These are phyloP conservation scores for Pichia kudriavzevii DNA, from an alignment of 1,139 yeast genomes.

Conservation along the genomic window DNA sequence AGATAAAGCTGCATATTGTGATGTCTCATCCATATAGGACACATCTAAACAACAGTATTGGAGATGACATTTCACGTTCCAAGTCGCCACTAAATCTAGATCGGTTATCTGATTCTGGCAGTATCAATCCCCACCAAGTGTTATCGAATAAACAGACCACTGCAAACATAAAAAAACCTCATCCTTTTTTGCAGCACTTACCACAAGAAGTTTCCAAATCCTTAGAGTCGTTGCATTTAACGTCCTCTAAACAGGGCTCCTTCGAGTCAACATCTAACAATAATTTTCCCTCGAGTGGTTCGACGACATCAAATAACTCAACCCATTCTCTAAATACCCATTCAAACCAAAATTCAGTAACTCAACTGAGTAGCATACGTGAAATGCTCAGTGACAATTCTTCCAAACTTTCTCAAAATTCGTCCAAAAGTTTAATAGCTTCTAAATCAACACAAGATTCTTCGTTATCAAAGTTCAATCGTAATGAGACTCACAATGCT, in stretches of 20 bases:
- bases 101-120: neutral
- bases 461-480: no score
- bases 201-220: constrained; percentile 13
- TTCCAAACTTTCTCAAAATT: neutral
- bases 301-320: constrained; percentile 3
- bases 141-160: constrained; percentile 7
- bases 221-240: constrained; percentile 12
- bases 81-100: neutral
- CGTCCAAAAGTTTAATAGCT: neutral
- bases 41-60: constrained; percentile 4
- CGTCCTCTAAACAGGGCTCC: constrained; percentile 4
- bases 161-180: constrained; percentile 7
- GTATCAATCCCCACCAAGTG: constrained; percentile 12
- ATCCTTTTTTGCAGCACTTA: constrained; percentile 15
- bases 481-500: no score
- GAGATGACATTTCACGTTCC: neutral
- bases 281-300: constrained; percentile 3
- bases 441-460: no score
- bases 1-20: neutral
- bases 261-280: constrained; percentile 1
- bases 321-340: constrained; percentile 1
- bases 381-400: constrained; percentile 1
- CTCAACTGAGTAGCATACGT: neutral
- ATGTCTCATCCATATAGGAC: constrained; percentile 15
- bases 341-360: neutral